Conservation (phyloP, 768 basidiomycete genomes). For the Agrocybe pediades region DNA sequence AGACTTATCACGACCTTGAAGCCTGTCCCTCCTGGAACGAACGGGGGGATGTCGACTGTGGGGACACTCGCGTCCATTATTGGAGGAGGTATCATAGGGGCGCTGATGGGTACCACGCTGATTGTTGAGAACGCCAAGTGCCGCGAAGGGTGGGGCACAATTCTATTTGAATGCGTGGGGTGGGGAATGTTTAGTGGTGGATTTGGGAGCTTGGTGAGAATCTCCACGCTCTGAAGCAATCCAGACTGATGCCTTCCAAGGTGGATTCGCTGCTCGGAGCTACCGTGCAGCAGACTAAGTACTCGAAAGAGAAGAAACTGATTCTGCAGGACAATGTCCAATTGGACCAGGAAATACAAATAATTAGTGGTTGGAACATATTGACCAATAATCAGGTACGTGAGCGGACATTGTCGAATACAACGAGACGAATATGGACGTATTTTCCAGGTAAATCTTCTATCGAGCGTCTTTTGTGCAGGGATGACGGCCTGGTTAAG, state of each 20-base stretch:
- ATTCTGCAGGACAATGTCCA: constrained; percentile 60
- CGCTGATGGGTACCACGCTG: constrained; percentile 56
- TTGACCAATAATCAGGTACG: constrained; percentile 84
- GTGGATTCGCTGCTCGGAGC: constrained; percentile 89
- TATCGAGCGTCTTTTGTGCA: constrained; percentile 40
- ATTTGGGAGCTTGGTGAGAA: constrained; percentile 74
- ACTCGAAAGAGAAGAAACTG: constrained; percentile 57
- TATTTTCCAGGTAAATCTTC: constrained; percentile 38
- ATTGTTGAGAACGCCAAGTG: constrained; percentile 65
- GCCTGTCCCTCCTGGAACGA: constrained; percentile 84
- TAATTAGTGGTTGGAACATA: constrained; percentile 65
- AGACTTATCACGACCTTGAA: constrained; percentile 78
- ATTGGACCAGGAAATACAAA: constrained; percentile 34
- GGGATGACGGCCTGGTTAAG: constrained; percentile 28
- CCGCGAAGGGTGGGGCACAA: constrained; percentile 33
- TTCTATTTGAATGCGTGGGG: constrained; percentile 44
- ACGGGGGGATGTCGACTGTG: constrained; percentile 78
- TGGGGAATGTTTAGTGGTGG: constrained; percentile 73
- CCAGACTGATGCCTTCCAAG: constrained; percentile 32
- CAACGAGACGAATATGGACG: not conserved
- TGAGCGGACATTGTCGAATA: constrained; percentile 11
- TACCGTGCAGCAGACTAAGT: constrained; percentile 80
- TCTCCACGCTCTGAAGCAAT: not conserved
- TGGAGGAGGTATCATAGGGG: constrained; percentile 76
- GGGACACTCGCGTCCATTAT: constrained; percentile 74